Conservation (phyloP, 139 green algal species). For the Auxenochlorella pyrenoidosa region DNA sequence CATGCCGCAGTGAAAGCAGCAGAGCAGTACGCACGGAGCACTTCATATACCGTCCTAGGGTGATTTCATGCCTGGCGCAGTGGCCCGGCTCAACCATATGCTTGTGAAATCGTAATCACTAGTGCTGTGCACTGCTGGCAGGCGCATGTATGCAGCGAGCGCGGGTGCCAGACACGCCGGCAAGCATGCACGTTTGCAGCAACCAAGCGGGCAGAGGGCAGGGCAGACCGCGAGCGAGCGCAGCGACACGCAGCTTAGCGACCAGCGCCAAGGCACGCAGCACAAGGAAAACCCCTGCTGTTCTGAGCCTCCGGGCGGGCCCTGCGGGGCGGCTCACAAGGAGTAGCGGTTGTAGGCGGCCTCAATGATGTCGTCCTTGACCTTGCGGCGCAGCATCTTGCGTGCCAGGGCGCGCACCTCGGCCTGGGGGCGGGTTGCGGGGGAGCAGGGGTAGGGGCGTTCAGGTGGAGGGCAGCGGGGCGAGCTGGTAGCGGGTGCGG, state of each 20-base stretch:
- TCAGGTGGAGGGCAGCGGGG: too few species aligned
- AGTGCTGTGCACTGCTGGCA: neutral
- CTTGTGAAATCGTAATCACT: neutral
- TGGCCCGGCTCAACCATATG: conserved; percentile 23
- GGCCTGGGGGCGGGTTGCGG: conserved; percentile 17
- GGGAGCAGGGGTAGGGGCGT: neutral
- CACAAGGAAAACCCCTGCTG: too few species aligned
- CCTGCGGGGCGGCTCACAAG: conserved; percentile 51
- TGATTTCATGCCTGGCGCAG: conserved; percentile 7
- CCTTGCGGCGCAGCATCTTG: conserved; percentile 81
- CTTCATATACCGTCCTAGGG: conserved; percentile 23
- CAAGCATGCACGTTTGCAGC: neutral
- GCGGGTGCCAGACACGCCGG: neutral
- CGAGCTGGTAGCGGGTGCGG: too few species aligned
- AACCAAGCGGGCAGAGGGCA: neutral
- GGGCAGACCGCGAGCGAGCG: neutral
- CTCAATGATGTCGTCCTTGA: conserved; percentile 91
- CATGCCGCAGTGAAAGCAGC: neutral
- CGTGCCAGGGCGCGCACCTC: conserved; percentile 89
- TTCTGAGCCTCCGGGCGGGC: neutral
- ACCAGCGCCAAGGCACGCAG: too few species aligned
- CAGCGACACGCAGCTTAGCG: too few species aligned
- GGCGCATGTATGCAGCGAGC: neutral
- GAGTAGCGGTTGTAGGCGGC: conserved; percentile 93
- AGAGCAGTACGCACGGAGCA: neutral